Base-by-base conservation (phyloP, 768 basidiomycete genomes). In the Hortiboletus flavorubellus region DNA sequence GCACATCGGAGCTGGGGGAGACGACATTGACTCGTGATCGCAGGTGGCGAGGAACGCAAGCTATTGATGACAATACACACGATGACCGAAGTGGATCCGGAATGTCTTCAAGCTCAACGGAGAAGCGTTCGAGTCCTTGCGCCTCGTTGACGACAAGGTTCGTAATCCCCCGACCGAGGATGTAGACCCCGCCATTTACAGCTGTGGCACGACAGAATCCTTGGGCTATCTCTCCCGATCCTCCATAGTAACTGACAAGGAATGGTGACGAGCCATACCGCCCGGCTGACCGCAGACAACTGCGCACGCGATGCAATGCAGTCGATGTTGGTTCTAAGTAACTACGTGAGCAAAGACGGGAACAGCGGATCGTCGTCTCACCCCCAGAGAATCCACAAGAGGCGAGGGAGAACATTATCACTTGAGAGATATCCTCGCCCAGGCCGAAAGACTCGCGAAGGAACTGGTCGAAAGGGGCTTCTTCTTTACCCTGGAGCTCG, bases 191-290 rank as follows among this genome's bases (percentile, higher is more conserved):
- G 16, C 89, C 87, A 46, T 76, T 77, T 33, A 98, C 95, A 3
- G 96, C 96, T 14, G 92, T 79, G 21, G 89, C 83, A 15, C 94
- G 91, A 66, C 84, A 87, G 64, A 90, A 98, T 2, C 94, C 95
- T 71, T 98, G 96, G 0, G 89, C 81, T 11, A 98, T 84, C 65
- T 98, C 96, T 5, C 96, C 96, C 0, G 87, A 78, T 18, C 93
- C 91, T 16, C 96, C 96, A 67, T 97, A 98, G 61, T 97, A 93
- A 0, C 93, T 93, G n/a, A 98, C 78, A 15, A 98, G 81, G 73
- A 93, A 98, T 2, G 94, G 85, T 0, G 85, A 85, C n/a, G 71
- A 80, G 69, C 95, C 95, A 64, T 97, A 98, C 31, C 91, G 80
- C 3, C 95, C 94, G 16, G 84, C 72, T 0, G 93, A 91, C 46